These are phyloP conservation scores for Zizania palustris DNA, from an alignment of 202 grass and related monocot genomes.

Conservation along the genomic window DNA sequence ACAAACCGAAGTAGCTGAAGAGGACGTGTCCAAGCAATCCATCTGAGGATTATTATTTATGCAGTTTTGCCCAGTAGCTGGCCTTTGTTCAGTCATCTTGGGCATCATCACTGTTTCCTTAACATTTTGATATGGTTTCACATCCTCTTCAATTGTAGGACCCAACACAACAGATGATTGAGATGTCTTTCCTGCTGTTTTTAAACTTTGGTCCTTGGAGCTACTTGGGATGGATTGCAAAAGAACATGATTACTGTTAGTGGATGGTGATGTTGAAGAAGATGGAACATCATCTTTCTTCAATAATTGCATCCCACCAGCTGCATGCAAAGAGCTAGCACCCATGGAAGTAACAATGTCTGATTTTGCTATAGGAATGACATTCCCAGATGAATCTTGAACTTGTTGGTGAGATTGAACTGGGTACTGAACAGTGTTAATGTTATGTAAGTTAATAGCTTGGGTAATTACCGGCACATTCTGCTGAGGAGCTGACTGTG, in stretches of 20 bases:
- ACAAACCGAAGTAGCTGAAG: conserved; percentile 81
- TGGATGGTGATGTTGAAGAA: conserved; percentile 64
- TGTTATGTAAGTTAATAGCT: conserved; percentile 38
- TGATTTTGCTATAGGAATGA: conserved; percentile 39
- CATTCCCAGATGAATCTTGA: conserved; percentile 39
- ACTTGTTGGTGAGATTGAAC: conserved; percentile 52
- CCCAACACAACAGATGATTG: conserved; percentile 56
- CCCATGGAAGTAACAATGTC: conserved; percentile 44
- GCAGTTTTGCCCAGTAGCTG: conserved; percentile 48
- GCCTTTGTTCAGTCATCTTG: conserved; percentile 52
- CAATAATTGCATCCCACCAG: conserved; percentile 44
- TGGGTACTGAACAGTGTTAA: conserved; percentile 33
- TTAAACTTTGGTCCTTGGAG: conserved; percentile 48
- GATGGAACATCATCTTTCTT: conserved; percentile 53
- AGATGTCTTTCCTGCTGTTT: conserved; percentile 51
- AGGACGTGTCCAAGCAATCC: conserved; percentile 77
- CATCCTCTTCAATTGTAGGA: conserved; percentile 40
- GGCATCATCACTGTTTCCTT: conserved; percentile 46
- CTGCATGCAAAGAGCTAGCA: conserved; percentile 45
- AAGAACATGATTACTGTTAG: conserved; percentile 54
- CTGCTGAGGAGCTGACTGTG: conserved; percentile 43
- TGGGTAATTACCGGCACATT: conserved; percentile 43
- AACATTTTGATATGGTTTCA: conserved; percentile 45
- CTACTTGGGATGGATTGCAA: conserved; percentile 53
- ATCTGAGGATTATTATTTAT: conserved; percentile 53